Conservation (phyloP, 805 yeast genomes). For the Saturnispora halmiae region DNA sequence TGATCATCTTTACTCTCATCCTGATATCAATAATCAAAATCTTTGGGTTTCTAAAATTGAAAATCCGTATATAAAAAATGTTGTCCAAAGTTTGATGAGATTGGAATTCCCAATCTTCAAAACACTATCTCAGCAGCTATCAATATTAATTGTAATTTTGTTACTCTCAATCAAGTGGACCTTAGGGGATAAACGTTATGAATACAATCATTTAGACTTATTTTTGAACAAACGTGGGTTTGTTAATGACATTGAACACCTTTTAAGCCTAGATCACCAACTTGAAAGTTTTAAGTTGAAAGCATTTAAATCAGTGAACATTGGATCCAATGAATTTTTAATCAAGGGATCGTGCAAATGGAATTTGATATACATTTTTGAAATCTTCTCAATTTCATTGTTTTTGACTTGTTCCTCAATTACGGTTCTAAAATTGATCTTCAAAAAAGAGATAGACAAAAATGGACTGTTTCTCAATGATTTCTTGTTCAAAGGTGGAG, state of each 20-base stretch:
- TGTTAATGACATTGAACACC: conserved; percentile 21
- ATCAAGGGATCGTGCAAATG: conserved; percentile 26
- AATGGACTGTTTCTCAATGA: not conserved
- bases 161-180: conserved; percentile 31
- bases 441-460: conserved; percentile 14
- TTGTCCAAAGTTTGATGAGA: conserved; percentile 28
- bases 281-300: not conserved
- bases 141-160: conserved; percentile 22
- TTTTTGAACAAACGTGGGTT: conserved; percentile 26
- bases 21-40: not conserved
- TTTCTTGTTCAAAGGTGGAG: too few species aligned
- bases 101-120: conserved; percentile 32
- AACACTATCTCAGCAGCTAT: conserved; percentile 25
- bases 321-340: not conserved
- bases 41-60: not conserved
- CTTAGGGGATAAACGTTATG: conserved; percentile 14
- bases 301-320: not conserved
- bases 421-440: conserved; percentile 35
- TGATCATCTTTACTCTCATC: too few species aligned
- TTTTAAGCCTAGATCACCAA: not conserved
- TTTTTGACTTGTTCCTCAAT: conserved; percentile 44
- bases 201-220: conserved; percentile 13
- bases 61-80: conserved; percentile 16
- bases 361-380: conserved; percentile 46
- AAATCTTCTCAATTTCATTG: conserved; percentile 41